Conservation (phyloP, 1,284 basidiomycete species). For the Malassezia caprae region DNA sequence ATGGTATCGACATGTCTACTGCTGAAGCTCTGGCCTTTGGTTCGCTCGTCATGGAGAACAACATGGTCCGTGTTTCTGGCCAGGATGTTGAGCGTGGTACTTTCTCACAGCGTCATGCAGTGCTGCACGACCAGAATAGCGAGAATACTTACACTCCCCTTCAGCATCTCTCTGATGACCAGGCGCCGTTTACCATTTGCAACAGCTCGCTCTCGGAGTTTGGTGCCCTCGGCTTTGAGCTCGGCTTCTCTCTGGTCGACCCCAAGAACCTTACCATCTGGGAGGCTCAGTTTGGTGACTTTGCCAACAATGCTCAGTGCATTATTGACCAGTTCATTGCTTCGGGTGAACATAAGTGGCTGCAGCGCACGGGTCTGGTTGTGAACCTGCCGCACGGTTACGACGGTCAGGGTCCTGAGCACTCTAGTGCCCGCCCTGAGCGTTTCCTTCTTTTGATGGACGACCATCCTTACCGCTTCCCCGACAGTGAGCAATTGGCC, state of each 20-base stretch:
- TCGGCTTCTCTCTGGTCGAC: constrained; percentile 95
- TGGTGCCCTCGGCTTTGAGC: constrained; percentile 90
- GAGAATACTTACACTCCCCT: constrained; percentile 82
- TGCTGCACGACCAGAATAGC: constrained; percentile 89
- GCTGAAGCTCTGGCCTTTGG: constrained; percentile 97
- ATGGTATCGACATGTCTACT: constrained; percentile 96
- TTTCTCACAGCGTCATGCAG: constrained; percentile 97
- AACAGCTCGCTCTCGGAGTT: constrained; percentile 97
- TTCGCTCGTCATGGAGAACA: constrained; percentile 78
- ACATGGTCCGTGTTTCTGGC: constrained; percentile 88
- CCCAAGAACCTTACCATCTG: constrained; percentile 89
- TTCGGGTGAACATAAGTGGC: constrained; percentile 94
- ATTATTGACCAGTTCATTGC: constrained; percentile 99
- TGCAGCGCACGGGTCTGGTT: constrained; percentile 86
- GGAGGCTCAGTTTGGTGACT: constrained; percentile 98
- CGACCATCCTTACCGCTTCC: constrained; percentile 88
- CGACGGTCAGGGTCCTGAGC: constrained; percentile 97
- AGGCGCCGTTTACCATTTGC: constrained; percentile 85
- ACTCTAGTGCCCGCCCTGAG: constrained; percentile 91
- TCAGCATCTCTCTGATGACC: constrained; percentile 73
- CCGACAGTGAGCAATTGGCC: constrained; percentile 76
- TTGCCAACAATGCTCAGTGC: constrained; percentile 66
- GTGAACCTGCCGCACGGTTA: constrained; percentile 83
- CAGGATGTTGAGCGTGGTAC: constrained; percentile 99
- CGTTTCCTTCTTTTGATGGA: constrained; percentile 96